Percentiles rank a stretch among this genome's conserved stretches.
Evolutionary conservation across 2,329 filamentous ascomycete genomes (phyloP).

Genomic region (Pleurostoma richardsiae): DNA sequence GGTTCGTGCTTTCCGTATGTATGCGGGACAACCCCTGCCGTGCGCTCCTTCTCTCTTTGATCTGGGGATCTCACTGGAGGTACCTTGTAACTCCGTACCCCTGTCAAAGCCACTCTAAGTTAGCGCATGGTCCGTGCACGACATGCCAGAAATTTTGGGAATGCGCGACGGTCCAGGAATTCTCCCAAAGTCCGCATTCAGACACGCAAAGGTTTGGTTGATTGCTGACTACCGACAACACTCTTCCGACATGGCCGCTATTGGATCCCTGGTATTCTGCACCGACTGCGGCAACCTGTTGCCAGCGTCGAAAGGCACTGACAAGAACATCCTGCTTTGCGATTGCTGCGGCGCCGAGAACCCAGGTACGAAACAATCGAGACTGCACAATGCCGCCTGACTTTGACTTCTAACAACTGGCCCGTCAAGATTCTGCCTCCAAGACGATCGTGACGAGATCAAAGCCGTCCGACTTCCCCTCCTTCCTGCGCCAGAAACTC

Average conservation of each 20-base stretch:
- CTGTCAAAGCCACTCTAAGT: no score
- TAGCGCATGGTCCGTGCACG: no score
- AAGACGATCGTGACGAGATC: constrained; percentile 76
- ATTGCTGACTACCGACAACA: neutral
- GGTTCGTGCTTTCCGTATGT: no score
- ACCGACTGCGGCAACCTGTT: constrained; percentile 87
- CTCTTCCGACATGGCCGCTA: constrained; percentile 65
- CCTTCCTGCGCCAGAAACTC: constrained; percentile 76
- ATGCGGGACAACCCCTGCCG: no score
- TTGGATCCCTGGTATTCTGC: constrained; percentile 90
- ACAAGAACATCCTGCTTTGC: constrained; percentile 73
- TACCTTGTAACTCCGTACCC: no score
- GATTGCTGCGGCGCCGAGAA: constrained; percentile 83
- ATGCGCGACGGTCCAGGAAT: no score
- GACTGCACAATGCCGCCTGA: neutral
- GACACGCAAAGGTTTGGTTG: no score
- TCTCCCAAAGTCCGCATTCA: no score
- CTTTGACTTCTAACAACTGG: neutral
- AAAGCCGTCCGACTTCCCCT: constrained; percentile 89
- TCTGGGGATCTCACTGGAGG: no score
- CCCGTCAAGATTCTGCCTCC: constrained; percentile 60
- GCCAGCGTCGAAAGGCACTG: constrained; percentile 71
- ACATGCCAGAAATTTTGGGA: no score
- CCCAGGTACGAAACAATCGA: constrained; percentile 53
- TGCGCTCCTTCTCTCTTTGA: no score